These are phyloP conservation scores for Teratosphaeria gauchensis DNA, from an alignment of 2,329 filamentous ascomycete species.

Conservation along the genomic window DNA sequence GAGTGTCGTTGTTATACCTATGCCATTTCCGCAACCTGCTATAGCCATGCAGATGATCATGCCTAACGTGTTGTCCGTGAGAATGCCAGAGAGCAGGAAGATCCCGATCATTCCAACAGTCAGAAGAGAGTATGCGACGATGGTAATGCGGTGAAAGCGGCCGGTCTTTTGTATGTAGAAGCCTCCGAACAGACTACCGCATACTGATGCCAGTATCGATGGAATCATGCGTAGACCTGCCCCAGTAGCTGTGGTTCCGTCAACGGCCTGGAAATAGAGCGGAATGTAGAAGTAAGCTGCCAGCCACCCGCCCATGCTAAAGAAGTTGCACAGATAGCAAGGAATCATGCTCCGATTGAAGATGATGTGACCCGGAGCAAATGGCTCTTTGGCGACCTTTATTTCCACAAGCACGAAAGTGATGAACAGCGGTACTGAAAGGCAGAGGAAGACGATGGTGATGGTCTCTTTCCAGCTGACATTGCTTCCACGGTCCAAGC, in stretches of 20 bases:
- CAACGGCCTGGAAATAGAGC: constrained; percentile 65
- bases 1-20: constrained; percentile 38
- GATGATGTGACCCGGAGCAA: constrained; percentile 65
- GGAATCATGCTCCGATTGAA: constrained; percentile 57
- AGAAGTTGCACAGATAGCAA: constrained; percentile 64
- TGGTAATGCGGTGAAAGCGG: constrained; percentile 60
- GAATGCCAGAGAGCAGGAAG: constrained; percentile 47
- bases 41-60: constrained; percentile 50
- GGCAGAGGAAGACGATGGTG: constrained; percentile 48
- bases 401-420: constrained; percentile 62
- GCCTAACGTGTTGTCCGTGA: constrained; percentile 40
- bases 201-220: constrained; percentile 51
- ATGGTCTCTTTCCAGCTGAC: constrained; percentile 53
- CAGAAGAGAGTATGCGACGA: constrained; percentile 45
- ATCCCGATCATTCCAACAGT: constrained; percentile 47
- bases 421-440: constrained; percentile 50
- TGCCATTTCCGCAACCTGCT: constrained; percentile 46
- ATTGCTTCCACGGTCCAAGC: constrained; percentile 65
- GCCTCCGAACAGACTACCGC: constrained; percentile 56
- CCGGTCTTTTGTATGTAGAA: constrained; percentile 61
- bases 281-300: constrained; percentile 63
- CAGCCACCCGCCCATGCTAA: constrained; percentile 52
- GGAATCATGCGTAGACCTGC: constrained; percentile 60
- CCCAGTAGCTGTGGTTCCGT: constrained; percentile 52
- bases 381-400: constrained; percentile 58